A percentile compares a stretch with the other conserved stretches of the same genome.
These are phyloP conservation scores for Selaginella moellendorffii DNA, from an alignment of 75 land plant species.

Conservation along the genomic window DNA sequence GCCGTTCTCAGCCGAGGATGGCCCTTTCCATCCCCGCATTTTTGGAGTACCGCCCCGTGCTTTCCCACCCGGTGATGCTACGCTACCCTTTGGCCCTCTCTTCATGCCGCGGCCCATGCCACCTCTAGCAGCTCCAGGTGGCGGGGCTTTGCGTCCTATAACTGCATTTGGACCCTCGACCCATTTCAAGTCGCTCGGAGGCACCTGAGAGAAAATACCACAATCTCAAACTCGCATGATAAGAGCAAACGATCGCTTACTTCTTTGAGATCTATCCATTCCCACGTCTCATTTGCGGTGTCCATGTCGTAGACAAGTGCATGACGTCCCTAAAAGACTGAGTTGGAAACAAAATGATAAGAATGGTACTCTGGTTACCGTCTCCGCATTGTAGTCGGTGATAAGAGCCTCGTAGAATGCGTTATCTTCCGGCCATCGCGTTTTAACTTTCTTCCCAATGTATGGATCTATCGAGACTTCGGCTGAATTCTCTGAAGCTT, in stretches of 20 bases:
- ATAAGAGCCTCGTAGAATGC: slow-evolving; percentile 81
- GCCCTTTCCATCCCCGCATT: slow-evolving; percentile 14
- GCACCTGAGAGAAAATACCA: slow-evolving; percentile 9
- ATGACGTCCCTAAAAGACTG: slow-evolving; percentile 47
- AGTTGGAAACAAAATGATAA: background rate
- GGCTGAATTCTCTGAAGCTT: background rate
- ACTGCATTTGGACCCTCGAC: slow-evolving; percentile 15
- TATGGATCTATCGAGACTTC: slow-evolving; percentile 27
- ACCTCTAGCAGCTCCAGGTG: background rate
- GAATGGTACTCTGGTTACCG: slow-evolving; percentile 14
- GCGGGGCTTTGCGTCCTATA: slow-evolving; percentile 11
- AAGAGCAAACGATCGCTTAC: slow-evolving; percentile 18
- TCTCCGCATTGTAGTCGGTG: slow-evolving; percentile 40
- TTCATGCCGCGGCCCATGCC: slow-evolving; percentile 42
- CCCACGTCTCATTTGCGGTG: slow-evolving; percentile 63
- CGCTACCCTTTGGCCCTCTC: slow-evolving; percentile 23
- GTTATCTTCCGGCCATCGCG: slow-evolving; percentile 90
- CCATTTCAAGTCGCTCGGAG: slow-evolving; percentile 20
- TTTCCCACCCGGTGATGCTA: slow-evolving; percentile 18
- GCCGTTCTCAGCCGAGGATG: slow-evolving; percentile 27
- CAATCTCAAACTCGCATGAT: background rate
- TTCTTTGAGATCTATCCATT: slow-evolving; percentile 85
- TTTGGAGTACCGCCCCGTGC: slow-evolving; percentile 14
- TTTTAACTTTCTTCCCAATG: slow-evolving; percentile 56
- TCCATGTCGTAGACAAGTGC: slow-evolving; percentile 64